A percentile compares a stretch with the other conserved stretches of the same genome.
phyloP scores from a whole-genome alignment of 331 rosid genomes.

The Malus hybrid region DNA sequence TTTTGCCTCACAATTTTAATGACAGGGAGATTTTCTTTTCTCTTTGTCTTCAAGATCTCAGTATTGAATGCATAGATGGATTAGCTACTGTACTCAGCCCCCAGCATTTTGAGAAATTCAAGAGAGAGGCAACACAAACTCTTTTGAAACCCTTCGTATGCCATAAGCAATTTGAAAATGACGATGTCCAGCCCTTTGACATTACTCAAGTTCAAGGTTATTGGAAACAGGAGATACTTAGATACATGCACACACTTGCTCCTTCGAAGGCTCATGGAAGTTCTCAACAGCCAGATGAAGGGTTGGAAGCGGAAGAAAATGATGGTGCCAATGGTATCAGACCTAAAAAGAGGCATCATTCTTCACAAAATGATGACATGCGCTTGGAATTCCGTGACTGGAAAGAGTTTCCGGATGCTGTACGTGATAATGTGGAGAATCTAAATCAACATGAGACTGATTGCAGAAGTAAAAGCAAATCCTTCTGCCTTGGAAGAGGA shows the following conservation, averaged over 20 bases:
- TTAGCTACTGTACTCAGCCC: constrained; percentile 81
- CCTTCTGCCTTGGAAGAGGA: constrained; percentile 9
- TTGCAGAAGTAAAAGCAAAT: constrained; percentile 13
- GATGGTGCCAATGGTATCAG: constrained; percentile 18
- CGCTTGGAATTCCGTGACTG: background rate
- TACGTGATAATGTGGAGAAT: constrained; percentile 6
- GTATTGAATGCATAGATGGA: constrained; percentile 96
- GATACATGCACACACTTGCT: constrained; percentile 37
- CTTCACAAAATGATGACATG: constrained; percentile 13
- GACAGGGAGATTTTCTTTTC: constrained; percentile 94
- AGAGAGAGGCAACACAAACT: constrained; percentile 42
- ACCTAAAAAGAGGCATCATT: constrained; percentile 52
- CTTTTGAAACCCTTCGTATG: constrained; percentile 61
- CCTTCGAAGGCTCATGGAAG: constrained; percentile 34
- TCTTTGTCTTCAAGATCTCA: constrained; percentile 94
- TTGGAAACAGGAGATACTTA: constrained; percentile 78
- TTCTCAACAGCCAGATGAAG: constrained; percentile 36
- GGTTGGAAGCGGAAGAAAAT: constrained; percentile 33
- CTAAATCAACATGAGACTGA: constrained; percentile 1
- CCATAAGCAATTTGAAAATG: constrained; percentile 52
- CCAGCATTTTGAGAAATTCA: constrained; percentile 55
- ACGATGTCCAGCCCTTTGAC: constrained; percentile 60
- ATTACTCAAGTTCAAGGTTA: constrained; percentile 76
- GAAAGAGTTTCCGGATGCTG: constrained; percentile 12
- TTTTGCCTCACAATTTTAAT: constrained; percentile 70